These are phyloP conservation scores for Rhodocollybia butyracea DNA, from an alignment of 768 basidiomycete species.

Conservation along the genomic window DNA sequence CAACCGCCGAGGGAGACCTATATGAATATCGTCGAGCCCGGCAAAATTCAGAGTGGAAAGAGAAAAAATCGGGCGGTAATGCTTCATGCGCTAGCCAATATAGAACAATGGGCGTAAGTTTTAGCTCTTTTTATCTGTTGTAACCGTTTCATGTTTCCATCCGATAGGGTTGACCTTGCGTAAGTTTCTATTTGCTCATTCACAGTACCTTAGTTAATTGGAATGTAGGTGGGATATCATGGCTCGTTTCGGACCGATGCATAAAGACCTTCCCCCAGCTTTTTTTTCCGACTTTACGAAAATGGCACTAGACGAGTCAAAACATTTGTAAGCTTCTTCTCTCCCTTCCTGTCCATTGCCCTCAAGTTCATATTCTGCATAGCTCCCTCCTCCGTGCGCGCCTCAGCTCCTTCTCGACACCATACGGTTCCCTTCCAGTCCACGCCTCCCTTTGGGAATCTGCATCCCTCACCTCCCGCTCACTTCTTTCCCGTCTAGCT, in stretches of 20 bases:
- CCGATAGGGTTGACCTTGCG: slow-evolving; percentile 66
- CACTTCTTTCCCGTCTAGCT: slow-evolving; percentile 67
- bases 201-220: background rate
- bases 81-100: slow-evolving; percentile 81
- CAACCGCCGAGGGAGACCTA: slow-evolving; percentile 59
- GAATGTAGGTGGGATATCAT: slow-evolving; percentile 74
- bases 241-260: slow-evolving; percentile 64
- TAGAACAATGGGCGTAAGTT: slow-evolving; percentile 87
- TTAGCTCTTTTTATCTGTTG: background rate
- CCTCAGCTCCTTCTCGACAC: slow-evolving; percentile 59
- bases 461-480: slow-evolving; percentile 61
- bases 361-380: background rate
- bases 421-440: slow-evolving; percentile 71
- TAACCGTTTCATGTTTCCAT: background rate
- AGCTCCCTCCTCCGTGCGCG: slow-evolving; percentile 60
- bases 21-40: slow-evolving; percentile 54
- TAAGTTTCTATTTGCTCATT: slow-evolving; percentile 28
- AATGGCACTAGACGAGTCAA: slow-evolving; percentile 84
- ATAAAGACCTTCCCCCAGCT: slow-evolving; percentile 60
- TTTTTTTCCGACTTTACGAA: slow-evolving; percentile 83
- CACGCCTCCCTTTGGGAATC: slow-evolving; percentile 83
- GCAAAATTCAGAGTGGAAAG: slow-evolving; percentile 44
- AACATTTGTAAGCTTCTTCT: slow-evolving; percentile 56
- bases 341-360: background rate
- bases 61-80: slow-evolving; percentile 67